Evolutionary conservation across 371 early-diverging fungal genomes (phyloP).

Genomic region (Mortierella sp.): DNA sequence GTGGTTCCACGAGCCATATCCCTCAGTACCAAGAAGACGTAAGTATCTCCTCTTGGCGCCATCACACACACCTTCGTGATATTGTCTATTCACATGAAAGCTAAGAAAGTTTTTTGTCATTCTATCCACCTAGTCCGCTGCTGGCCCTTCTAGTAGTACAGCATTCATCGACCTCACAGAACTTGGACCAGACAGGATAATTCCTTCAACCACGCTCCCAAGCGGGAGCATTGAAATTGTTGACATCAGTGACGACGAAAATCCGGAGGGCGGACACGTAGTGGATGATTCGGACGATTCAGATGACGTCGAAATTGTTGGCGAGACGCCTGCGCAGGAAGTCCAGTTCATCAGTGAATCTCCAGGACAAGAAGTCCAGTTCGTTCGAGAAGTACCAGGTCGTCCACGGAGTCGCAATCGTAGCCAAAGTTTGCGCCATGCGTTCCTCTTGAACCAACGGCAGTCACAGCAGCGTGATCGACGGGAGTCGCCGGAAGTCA

Average conservation of each 20-base stretch:
- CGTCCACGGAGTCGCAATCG: neutral
- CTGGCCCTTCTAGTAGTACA: too few species aligned
- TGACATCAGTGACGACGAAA: conserved; percentile 31
- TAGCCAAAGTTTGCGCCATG: neutral
- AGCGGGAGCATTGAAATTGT: conserved; percentile 34
- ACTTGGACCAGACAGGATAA: conserved; percentile 14
- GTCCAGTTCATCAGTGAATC: neutral
- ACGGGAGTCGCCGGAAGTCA: too few species aligned
- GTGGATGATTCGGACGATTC: conserved; percentile 22
- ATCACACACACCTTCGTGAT: neutral
- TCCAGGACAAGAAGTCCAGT: neutral
- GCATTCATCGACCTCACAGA: conserved; percentile 37
- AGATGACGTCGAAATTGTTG: conserved; percentile 38
- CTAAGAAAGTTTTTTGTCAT: too few species aligned
- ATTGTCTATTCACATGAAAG: too few species aligned
- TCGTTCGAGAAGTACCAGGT: neutral
- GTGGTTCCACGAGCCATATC: neutral
- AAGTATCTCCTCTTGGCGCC: neutral
- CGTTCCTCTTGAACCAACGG: too few species aligned
- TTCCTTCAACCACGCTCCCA: conserved; percentile 23
- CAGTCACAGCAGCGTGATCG: too few species aligned
- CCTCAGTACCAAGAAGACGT: neutral
- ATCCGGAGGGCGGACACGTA: neutral
- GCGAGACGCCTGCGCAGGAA: conserved; percentile 15
- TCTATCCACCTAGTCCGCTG: too few species aligned